Conservation (phyloP, 2,329 filamentous ascomycete genomes). For the Dendrostoma leiphaemia region DNA sequence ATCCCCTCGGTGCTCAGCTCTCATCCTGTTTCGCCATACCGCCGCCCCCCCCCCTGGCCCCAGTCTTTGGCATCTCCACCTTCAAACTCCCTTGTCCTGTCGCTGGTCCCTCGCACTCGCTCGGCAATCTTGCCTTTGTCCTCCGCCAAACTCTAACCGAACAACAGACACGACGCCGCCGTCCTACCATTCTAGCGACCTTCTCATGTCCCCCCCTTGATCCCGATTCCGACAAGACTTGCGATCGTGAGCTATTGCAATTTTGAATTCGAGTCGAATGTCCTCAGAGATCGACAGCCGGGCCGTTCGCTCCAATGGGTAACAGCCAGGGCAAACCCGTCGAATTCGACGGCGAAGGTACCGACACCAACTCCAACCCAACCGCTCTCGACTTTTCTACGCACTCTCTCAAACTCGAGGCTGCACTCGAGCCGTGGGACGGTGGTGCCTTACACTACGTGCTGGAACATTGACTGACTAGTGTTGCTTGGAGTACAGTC, state of each 20-base stretch:
- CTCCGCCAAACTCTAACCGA: not conserved
- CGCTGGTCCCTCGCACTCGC: not conserved
- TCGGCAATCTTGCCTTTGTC: not conserved
- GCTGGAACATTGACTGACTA: slow-evolving; percentile 7
- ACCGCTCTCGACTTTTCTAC: not conserved
- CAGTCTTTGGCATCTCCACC: slow-evolving; percentile 4
- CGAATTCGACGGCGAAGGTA: slow-evolving; percentile 90
- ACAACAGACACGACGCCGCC: not conserved
- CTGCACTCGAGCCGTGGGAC: not conserved
- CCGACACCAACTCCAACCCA: slow-evolving; percentile 29
- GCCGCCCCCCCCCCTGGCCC: not conserved
- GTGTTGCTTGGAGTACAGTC: slow-evolving; percentile 50
- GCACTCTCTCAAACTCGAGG: slow-evolving; percentile 4
- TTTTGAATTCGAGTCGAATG: slow-evolving; percentile 5
- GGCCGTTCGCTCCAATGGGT: slow-evolving; percentile 61
- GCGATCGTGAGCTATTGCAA: not conserved
- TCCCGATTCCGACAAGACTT: not conserved
- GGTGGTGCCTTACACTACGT: not conserved
- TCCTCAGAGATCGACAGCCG: slow-evolving; percentile 14
- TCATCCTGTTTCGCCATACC: not conserved
- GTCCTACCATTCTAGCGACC: not conserved
- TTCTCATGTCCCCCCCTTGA: not conserved
- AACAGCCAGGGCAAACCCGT: slow-evolving; percentile 94
- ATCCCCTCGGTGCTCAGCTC: not conserved
- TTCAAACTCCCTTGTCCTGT: slow-evolving; percentile 1